Base-by-base conservation (phyloP, 257 asterid genomes). In the Avicennia marina region DNA sequence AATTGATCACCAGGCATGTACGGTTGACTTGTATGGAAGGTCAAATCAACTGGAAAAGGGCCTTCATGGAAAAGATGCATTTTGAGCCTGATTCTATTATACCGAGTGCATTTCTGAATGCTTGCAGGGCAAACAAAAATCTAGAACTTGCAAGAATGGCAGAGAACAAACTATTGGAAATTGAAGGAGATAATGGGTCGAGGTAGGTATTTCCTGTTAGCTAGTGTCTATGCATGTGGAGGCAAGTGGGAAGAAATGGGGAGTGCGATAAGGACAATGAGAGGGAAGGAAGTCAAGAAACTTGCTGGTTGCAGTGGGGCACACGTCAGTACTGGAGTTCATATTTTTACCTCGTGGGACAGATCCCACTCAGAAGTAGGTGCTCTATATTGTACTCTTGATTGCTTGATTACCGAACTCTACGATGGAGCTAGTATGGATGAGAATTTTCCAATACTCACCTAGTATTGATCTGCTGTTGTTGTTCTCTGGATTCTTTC, bases 21-120 rank as follows among this genome's bases (percentile, higher is more conserved):
- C 88, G 98, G 84, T 91, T 17, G 98, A 91, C 65, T 75, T 91
- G 72, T 91, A 88, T 39, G 96, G 94, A 56, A 73, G 95, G 81
- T 85, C 95, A 9, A 81, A 88, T 53, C 79, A 76, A 32, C 78
- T 91, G 12, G 84, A 80, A 11, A 88, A 91, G 73, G 96, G 56
- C 49, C 2, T 73, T 91, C 70, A 76, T 88, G 80, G 82, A 72
- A 34, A 63, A 55, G 57, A 78, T 88, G 78, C 90, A 95, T 2
- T 1, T 81, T 3, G 77, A 85, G 73, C 78, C 78, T 1, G 95
- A 88, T 74, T 56, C 89, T 9, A 62, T 78, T 41, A 66, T 85
- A 40, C 24, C 85, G 58, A 86, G 98, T 7, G 67, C 95, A 4
- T 88, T 88, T 56, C 29, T 91, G 64, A 83, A 79, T 66, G 93